These are phyloP conservation scores for Trichoderma guizhouense DNA, from an alignment of 2,329 filamentous ascomycete genomes.

Conservation along the genomic window DNA sequence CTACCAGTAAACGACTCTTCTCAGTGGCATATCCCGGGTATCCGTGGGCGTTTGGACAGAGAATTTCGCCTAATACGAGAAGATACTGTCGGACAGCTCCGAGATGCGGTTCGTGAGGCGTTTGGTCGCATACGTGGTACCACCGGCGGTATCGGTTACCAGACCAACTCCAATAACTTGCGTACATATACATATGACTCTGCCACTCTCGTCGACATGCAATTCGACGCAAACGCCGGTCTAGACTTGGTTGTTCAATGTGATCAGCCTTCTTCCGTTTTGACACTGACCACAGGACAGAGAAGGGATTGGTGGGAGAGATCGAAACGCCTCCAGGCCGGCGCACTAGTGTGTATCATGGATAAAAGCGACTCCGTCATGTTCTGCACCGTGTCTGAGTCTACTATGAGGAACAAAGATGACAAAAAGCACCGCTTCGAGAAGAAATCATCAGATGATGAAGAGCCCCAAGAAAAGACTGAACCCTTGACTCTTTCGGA, in stretches of 20 bases:
- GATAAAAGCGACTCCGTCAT: conserved; percentile 36
- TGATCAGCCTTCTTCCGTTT: conserved; percentile 38
- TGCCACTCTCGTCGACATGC: conserved; percentile 30
- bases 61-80: conserved; percentile 56
- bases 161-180: conserved; percentile 26
- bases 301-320: conserved; percentile 50
- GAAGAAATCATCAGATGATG: conserved; percentile 4
- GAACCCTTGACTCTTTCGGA: conserved; percentile 3
- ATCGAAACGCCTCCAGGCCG: conserved; percentile 46
- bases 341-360: conserved; percentile 49
- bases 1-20: conserved; percentile 39
- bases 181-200: conserved; percentile 30
- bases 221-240: conserved; percentile 38
- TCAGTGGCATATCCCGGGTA: conserved; percentile 37
- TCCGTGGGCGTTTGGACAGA: conserved; percentile 48
- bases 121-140: conserved; percentile 32
- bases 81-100: conserved; percentile 52
- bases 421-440: conserved; percentile 21
- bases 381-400: conserved; percentile 40
- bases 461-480: not conserved
- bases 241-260: conserved; percentile 45
- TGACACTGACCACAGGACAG: conserved; percentile 23
- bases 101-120: conserved; percentile 44
- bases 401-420: conserved; percentile 19
- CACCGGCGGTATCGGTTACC: not conserved